Conservation (phyloP, 2,329 filamentous ascomycete genomes). For the Alternaria viburni region DNA sequence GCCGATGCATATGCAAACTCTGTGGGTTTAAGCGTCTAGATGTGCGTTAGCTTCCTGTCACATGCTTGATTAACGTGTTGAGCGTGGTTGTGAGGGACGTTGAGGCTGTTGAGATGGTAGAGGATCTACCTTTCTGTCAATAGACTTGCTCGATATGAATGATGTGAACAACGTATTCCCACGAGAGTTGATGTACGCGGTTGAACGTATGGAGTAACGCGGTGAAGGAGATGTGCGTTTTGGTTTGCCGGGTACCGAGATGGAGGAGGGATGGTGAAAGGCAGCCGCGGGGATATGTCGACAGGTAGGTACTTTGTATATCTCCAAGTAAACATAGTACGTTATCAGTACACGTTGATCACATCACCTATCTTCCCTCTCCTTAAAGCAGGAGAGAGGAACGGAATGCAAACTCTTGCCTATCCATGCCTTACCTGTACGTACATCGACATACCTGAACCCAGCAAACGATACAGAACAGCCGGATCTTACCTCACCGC, state of each 20-base stretch:
- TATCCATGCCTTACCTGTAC: not conserved
- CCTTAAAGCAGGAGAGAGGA: too few relatives aligned
- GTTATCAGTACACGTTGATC: too few relatives aligned
- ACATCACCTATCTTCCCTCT: too few relatives aligned
- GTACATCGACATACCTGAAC: not conserved
- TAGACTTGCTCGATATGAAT: not conserved
- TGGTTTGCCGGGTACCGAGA: not conserved
- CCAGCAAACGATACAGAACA: not conserved
- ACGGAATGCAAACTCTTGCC: not conserved
- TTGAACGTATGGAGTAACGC: not conserved
- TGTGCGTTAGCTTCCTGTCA: not conserved
- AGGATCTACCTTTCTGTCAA: not conserved
- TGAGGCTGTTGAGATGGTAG: not conserved
- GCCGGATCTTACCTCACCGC: not conserved
- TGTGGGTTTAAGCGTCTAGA: not conserved
- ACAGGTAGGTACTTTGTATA: not conserved
- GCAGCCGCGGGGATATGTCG: not conserved
- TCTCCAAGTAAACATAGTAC: not conserved
- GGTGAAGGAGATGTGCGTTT: not conserved
- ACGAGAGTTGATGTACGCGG: not conserved
- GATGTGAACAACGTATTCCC: not conserved
- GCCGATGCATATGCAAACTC: not conserved
- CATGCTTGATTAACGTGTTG: not conserved
- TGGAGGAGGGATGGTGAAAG: not conserved
- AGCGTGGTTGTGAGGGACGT: not conserved